These are phyloP conservation scores for Bathelium albidoporum DNA, from an alignment of 495 filamentous ascomycete genomes.

Conservation along the genomic window DNA sequence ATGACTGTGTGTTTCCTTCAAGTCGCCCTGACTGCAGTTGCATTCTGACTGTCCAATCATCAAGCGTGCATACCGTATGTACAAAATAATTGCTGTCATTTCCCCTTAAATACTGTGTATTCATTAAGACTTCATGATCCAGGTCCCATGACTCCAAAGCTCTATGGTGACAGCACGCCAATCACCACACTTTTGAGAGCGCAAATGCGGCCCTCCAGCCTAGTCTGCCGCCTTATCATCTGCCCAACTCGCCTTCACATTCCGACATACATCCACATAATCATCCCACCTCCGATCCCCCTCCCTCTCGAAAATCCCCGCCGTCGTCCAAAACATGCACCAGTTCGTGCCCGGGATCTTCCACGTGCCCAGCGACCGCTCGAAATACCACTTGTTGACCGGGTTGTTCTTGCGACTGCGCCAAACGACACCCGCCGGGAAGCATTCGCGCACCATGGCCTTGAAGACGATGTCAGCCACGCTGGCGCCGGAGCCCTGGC, in stretches of 20 bases:
- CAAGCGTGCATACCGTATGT: too few species aligned
- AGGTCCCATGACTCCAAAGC: too few species aligned
- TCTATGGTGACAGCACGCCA: too few species aligned
- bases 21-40: too few species aligned
- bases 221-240: slow-evolving; percentile 46
- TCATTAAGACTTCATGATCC: not conserved
- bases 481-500: slow-evolving; percentile 72
- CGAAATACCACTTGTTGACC: slow-evolving; percentile 59
- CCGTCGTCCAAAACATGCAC: slow-evolving; percentile 98
- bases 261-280: slow-evolving; percentile 73
- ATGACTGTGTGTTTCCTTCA: too few species aligned
- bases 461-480: slow-evolving; percentile 95
- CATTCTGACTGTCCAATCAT: too few species aligned
- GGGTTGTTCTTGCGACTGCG: slow-evolving; percentile 33
- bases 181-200: not conserved
- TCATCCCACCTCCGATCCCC: slow-evolving; percentile 49
- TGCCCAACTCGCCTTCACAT: slow-evolving; percentile 73
- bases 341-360: slow-evolving; percentile 69
- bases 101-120: not conserved
- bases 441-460: slow-evolving; percentile 81
- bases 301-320: slow-evolving; percentile 38
- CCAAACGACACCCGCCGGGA: slow-evolving; percentile 48
- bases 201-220: not conserved
- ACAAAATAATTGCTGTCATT: not conserved
- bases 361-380: slow-evolving; percentile 69